These are phyloP conservation scores for Geranium rotundifolium DNA, from an alignment of 345 rosid species.

Conservation along the genomic window DNA sequence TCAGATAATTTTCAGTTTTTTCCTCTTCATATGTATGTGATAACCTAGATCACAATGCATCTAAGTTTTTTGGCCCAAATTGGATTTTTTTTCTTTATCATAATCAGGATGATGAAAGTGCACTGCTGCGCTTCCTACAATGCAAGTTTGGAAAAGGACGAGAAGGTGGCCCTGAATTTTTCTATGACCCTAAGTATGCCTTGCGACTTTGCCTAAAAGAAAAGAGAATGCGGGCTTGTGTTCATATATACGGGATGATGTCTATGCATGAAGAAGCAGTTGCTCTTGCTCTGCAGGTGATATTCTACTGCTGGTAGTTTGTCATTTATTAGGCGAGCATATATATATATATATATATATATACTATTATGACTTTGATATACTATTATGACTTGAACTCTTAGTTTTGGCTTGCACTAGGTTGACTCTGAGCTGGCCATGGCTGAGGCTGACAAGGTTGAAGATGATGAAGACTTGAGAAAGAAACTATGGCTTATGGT, in stretches of 20 bases:
- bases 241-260: slow-evolving; percentile 98
- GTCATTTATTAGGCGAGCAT: slow-evolving; percentile 43
- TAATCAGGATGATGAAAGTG: slow-evolving; percentile 81
- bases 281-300: slow-evolving; percentile 96
- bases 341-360: slow-evolving; percentile 93
- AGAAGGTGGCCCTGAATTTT: slow-evolving; percentile 86
- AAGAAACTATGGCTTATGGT: slow-evolving; percentile 98
- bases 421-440: slow-evolving; percentile 96
- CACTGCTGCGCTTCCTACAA: slow-evolving; percentile 88
- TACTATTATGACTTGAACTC: neutral
- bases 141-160: slow-evolving; percentile 91
- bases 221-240: slow-evolving; percentile 92
- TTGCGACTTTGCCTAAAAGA: slow-evolving; percentile 94
- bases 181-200: slow-evolving; percentile 96
- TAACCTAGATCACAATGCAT: neutral
- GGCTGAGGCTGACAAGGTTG: slow-evolving; percentile 99
- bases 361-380: slow-evolving; percentile 31
- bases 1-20: neutral
- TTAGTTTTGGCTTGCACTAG: slow-evolving; percentile 24
- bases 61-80: neutral
- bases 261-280: slow-evolving; percentile 99
- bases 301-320: slow-evolving; percentile 4
- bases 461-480: slow-evolving; percentile 97
- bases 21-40: neutral
- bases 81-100: slow-evolving; percentile 10